phyloP scores from a whole-genome alignment of 2,329 filamentous ascomycete genomes.

The Penicillium sp. region DNA sequence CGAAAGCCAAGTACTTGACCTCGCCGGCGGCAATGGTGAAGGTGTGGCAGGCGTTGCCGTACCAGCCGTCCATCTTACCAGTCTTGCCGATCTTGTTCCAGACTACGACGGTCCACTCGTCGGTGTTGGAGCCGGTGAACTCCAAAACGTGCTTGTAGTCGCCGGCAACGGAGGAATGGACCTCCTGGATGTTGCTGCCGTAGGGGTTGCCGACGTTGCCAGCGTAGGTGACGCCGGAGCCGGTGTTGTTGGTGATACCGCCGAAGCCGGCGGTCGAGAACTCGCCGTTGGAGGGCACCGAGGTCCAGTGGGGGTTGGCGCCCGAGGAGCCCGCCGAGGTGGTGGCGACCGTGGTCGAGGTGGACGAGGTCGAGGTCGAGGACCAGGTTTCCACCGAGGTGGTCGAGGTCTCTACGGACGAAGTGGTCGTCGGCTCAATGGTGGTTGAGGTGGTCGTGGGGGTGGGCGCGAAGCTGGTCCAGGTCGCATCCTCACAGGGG shows the following conservation, averaged over 20 bases:
- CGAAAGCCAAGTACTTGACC: constrained; percentile 39
- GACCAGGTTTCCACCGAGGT: too few relatives aligned
- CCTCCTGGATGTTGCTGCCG: constrained; percentile 42
- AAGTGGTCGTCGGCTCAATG: too few relatives aligned
- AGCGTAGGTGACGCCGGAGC: constrained; percentile 30
- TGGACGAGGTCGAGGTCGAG: too few relatives aligned
- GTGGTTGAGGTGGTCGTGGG: too few relatives aligned
- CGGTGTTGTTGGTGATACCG: constrained; percentile 21
- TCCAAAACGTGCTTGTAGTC: constrained; percentile 40
- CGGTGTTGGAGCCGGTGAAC: constrained; percentile 32
- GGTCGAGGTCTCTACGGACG: too few relatives aligned
- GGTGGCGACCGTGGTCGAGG: too few relatives aligned
- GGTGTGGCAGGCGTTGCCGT: constrained; percentile 31
- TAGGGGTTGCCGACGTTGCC: constrained; percentile 42
- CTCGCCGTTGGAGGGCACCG: constrained; percentile 19
- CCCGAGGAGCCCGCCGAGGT: constrained; percentile 1
- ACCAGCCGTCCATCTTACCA: constrained; percentile 37
- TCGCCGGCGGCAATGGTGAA: constrained; percentile 35
- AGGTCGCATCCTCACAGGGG: too few relatives aligned
- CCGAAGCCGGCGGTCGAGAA: constrained; percentile 38
- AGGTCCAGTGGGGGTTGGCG: constrained; percentile 20
- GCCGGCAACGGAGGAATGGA: constrained; percentile 29
- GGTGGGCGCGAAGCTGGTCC: too few relatives aligned
- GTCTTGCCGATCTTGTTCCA: constrained; percentile 41
- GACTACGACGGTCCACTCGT: constrained; percentile 39